Evolutionary conservation across 2,329 filamentous ascomycete species (phyloP).

Genomic region (Lachnum nothofagi): DNA sequence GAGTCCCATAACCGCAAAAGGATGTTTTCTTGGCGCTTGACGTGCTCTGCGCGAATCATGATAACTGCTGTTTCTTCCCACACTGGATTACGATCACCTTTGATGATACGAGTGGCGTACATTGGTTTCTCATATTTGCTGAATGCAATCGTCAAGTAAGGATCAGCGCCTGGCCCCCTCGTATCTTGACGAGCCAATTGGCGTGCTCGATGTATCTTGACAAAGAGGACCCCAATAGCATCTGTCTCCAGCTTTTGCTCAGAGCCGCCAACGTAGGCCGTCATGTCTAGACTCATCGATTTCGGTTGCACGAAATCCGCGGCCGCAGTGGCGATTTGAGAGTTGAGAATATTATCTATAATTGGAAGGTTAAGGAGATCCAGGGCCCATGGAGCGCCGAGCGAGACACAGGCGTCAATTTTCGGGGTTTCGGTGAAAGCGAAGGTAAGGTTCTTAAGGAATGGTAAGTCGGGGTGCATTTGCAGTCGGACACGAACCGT

Average conservation of each 20-base stretch:
- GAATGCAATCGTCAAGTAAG: conserved; percentile 21
- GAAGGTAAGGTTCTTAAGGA: conserved; percentile 20
- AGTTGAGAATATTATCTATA: conserved; percentile 15
- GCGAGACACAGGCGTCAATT: conserved; percentile 15
- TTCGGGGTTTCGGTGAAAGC: conserved; percentile 20
- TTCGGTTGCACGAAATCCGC: conserved; percentile 20
- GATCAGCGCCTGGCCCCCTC: conserved; percentile 18
- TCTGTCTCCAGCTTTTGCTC: conserved; percentile 20
- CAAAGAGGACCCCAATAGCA: conserved; percentile 17
- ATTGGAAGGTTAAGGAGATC: conserved; percentile 20
- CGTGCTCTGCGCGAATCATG: conserved; percentile 20
- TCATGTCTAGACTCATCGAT: conserved; percentile 22
- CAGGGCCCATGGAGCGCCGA: conserved; percentile 19
- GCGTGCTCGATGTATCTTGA: conserved; percentile 21
- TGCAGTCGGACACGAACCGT: conserved; percentile 18
- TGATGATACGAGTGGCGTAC: conserved; percentile 23
- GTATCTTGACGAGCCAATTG: conserved; percentile 16
- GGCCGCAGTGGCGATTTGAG: conserved; percentile 17
- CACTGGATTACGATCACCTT: conserved; percentile 21
- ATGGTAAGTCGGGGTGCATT: conserved; percentile 21
- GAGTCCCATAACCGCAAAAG: conserved; percentile 19
- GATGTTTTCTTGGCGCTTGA: conserved; percentile 20
- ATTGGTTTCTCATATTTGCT: conserved; percentile 23
- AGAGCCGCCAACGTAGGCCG: conserved; percentile 17
- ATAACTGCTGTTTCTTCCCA: conserved; percentile 23